Evolutionary conservation across 345 rosid species (phyloP).

Genomic region (Euphorbia lathyris): DNA sequence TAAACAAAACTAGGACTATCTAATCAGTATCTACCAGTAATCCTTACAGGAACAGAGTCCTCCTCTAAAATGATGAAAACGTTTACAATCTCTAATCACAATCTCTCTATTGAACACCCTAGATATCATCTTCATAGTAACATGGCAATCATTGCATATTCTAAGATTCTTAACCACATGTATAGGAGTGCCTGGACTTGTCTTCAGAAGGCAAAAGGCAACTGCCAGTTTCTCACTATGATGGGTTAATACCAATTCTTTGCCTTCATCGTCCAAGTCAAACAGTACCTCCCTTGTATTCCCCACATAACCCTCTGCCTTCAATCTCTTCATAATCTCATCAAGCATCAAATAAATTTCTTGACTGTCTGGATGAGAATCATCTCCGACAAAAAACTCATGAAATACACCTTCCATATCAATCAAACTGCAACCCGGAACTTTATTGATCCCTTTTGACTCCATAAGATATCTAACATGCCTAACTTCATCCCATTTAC

Average conservation of each 20-base stretch:
- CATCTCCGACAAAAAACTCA: slow-evolving; percentile 50
- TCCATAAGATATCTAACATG: slow-evolving; percentile 44
- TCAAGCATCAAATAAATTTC: slow-evolving; percentile 10
- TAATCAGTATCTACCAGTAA: slow-evolving; percentile 15
- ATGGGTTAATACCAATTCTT: slow-evolving; percentile 21
- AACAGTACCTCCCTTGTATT: slow-evolving; percentile 45
- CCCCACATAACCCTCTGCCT: slow-evolving; percentile 43
- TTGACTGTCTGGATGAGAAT: slow-evolving; percentile 34
- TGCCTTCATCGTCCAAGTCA: slow-evolving; percentile 42
- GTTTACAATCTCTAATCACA: slow-evolving; percentile 21
- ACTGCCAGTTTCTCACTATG: slow-evolving; percentile 30
- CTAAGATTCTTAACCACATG: slow-evolving; percentile 27
- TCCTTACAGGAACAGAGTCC: slow-evolving; percentile 27
- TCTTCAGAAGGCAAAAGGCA: slow-evolving; percentile 25
- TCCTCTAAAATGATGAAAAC: slow-evolving; percentile 21
- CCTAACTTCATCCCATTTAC: slow-evolving; percentile 45
- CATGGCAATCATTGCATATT: slow-evolving; percentile 19
- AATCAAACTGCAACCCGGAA: slow-evolving; percentile 49
- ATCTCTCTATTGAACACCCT: slow-evolving; percentile 17
- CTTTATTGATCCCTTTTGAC: slow-evolving; percentile 39
- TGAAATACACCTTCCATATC: slow-evolving; percentile 43
- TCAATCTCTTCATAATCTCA: slow-evolving; percentile 30
- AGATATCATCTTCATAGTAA: slow-evolving; percentile 29
- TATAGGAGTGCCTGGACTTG: slow-evolving; percentile 23
- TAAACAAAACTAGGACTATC: not conserved